A percentile compares a stretch with the other conserved stretches of the same genome.
Evolutionary conservation across 306 rosid genomes (phyloP).

Genomic region (Prunus davidiana): DNA sequence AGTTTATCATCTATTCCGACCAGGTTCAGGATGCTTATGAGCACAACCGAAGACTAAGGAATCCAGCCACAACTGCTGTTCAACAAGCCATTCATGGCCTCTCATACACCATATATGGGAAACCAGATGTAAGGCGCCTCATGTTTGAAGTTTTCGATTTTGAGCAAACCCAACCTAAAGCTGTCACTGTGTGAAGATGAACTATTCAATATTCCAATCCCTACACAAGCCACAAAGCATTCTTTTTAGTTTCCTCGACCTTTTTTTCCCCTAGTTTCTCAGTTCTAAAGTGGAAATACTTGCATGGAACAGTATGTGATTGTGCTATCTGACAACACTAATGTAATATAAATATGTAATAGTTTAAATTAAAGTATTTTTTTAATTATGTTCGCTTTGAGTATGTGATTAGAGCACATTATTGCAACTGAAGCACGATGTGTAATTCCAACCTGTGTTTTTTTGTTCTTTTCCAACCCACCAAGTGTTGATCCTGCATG

Average conservation of each 20-base stretch:
- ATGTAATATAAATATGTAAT: not conserved
- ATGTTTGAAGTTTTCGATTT: conserved; percentile 95
- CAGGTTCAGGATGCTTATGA: conserved; percentile 60
- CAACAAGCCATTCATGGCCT: conserved; percentile 95
- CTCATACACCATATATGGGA: conserved; percentile 80
- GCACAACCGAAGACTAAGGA: conserved; percentile 73
- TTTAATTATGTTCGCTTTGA: not conserved
- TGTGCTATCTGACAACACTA: conserved; percentile 4
- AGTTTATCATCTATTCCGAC: conserved; percentile 50
- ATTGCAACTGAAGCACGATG: not conserved
- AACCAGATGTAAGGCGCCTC: conserved; percentile 87
- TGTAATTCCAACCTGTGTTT: not conserved
- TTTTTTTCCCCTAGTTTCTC: not conserved
- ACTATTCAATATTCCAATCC: not conserved
- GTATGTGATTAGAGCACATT: not conserved
- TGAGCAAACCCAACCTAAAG: conserved; percentile 91
- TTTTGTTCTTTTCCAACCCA: not conserved
- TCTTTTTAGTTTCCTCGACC: not conserved
- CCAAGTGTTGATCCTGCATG: not conserved
- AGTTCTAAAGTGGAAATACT: not conserved
- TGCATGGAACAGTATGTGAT: not conserved
- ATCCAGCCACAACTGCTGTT: conserved; percentile 81
- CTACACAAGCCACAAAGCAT: conserved; percentile 13
- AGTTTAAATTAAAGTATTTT: not conserved
- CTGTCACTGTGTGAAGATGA: conserved; percentile 28